A percentile compares a stretch with the other conserved stretches of the same genome.
phyloP scores from a whole-genome alignment of 192 early-diverging fungal species.

The Podila verticillata region DNA sequence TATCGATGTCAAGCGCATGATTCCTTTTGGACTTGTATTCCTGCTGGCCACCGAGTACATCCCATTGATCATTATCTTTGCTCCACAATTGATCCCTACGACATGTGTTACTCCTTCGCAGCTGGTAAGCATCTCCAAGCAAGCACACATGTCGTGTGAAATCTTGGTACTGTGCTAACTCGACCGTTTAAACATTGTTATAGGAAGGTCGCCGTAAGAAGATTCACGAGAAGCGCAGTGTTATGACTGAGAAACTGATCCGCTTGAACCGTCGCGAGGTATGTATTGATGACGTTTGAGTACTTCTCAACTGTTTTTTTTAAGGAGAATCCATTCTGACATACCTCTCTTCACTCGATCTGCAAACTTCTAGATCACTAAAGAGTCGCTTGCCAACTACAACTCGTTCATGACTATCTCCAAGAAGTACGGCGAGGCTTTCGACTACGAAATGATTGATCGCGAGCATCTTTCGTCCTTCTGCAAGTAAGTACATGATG shows the following conservation, averaged over 20 bases:
- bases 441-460: conserved; percentile 56
- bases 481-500: conserved; percentile 48
- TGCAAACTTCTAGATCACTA: conserved; percentile 38
- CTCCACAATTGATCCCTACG: conserved; percentile 61
- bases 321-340: conserved; percentile 1
- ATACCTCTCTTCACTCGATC: neutral
- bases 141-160: too few species aligned
- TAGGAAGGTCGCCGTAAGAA: conserved; percentile 58
- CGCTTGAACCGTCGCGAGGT: conserved; percentile 49
- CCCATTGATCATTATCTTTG: conserved; percentile 60
- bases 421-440: conserved; percentile 58
- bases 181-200: neutral
- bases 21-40: conserved; percentile 61
- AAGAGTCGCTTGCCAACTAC: conserved; percentile 48
- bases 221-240: conserved; percentile 54
- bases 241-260: conserved; percentile 58
- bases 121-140: conserved; percentile 39
- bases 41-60: conserved; percentile 61
- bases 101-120: conserved; percentile 60
- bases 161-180: neutral
- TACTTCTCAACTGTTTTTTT: neutral
- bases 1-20: conserved; percentile 57
- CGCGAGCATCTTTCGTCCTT: conserved; percentile 55
- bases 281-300: neutral
- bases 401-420: conserved; percentile 46